Evolutionary conservation across 1,284 basidiomycete genomes (phyloP).

Genomic region (Microbotryum violaceum): DNA sequence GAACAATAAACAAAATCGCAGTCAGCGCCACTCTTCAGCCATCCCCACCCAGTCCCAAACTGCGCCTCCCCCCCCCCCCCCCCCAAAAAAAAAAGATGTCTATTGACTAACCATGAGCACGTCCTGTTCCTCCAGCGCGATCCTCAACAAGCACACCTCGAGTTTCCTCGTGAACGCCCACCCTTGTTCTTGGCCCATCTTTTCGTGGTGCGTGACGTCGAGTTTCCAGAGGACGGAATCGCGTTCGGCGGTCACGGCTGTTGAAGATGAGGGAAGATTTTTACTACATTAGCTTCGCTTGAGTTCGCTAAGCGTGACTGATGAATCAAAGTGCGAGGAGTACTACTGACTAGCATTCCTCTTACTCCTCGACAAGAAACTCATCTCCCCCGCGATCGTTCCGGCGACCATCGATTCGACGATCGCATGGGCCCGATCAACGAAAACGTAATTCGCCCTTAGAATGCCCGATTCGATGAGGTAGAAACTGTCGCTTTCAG

Average conservation of each 20-base stretch:
- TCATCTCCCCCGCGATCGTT: conserved; percentile 79
- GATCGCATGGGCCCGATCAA: conserved; percentile 61
- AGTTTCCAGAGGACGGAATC: conserved; percentile 73
- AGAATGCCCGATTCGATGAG: conserved; percentile 77
- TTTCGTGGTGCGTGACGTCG: conserved; percentile 50
- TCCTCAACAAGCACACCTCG: conserved; percentile 25
- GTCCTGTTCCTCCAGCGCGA: conserved; percentile 28
- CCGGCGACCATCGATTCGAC: conserved; percentile 68
- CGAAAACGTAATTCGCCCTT: conserved; percentile 54
- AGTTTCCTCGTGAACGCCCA: conserved; percentile 25
- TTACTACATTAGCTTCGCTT: no score
- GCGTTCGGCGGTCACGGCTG: conserved; percentile 64
- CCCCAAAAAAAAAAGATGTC: no score
- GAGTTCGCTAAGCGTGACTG: no score
- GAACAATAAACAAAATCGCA: no score
- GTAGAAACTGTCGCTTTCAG: conserved; percentile 60
- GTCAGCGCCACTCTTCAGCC: no score
- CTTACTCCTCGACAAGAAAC: conserved; percentile 62
- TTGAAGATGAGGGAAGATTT: no score
- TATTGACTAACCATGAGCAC: neutral
- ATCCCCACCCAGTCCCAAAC: no score
- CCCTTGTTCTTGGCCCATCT: conserved; percentile 45
- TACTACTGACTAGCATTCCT: conserved; percentile 58
- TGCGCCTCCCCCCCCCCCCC: no score
- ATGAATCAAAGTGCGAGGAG: no score